Percentiles rank a stretch among this genome's conserved stretches.
These are phyloP conservation scores for Phytophthora chlamydospora DNA, from an alignment of 352 stramenopile species.

Conservation along the genomic window DNA sequence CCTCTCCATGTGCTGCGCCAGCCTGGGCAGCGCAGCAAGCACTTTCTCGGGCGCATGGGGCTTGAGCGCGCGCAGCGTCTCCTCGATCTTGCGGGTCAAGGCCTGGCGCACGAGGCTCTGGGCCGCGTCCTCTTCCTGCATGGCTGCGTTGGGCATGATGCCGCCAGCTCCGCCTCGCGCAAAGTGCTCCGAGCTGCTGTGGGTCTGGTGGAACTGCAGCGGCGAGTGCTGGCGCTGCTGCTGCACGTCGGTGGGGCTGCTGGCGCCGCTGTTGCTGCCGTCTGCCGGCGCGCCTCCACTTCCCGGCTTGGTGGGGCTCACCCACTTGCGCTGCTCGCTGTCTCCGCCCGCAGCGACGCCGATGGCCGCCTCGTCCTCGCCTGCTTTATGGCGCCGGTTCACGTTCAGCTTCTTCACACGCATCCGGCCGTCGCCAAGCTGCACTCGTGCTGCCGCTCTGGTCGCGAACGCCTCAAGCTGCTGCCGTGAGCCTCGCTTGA, in stretches of 20 bases:
- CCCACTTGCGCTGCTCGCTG: conserved; percentile 46
- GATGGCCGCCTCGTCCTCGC: conserved; percentile 57
- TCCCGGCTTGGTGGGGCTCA: conserved; percentile 44
- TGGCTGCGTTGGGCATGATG: conserved; percentile 20
- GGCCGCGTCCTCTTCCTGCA: conserved; percentile 43
- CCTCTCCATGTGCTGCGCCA: conserved; percentile 96
- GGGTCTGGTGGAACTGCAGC: conserved; percentile 18
- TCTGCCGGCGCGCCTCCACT: conserved; percentile 10
- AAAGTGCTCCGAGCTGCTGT: conserved; percentile 22
- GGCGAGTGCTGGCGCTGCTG: conserved; percentile 32
- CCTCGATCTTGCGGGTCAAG: conserved; percentile 82
- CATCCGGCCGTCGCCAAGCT: conserved; percentile 44
- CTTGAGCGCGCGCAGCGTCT: conserved; percentile 92
- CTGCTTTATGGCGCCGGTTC: conserved; percentile 66
- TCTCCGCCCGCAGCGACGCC: conserved; percentile 24
- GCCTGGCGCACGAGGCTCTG: conserved; percentile 42
- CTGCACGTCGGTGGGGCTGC: conserved; percentile 52
- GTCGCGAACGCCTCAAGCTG: background rate
- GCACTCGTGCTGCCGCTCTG: conserved; percentile 5
- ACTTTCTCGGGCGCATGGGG: conserved; percentile 95
- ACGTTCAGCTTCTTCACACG: conserved; percentile 81
- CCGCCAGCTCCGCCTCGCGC: conserved; percentile 6
- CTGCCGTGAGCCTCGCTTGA: conserved; percentile 1
- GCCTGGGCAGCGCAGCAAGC: conserved; percentile 94
- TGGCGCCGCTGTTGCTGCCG: conserved; percentile 39